Base-by-base conservation (phyloP, 164 flowering plant genomes). In the Kalanchoe fedtschenkoi region DNA sequence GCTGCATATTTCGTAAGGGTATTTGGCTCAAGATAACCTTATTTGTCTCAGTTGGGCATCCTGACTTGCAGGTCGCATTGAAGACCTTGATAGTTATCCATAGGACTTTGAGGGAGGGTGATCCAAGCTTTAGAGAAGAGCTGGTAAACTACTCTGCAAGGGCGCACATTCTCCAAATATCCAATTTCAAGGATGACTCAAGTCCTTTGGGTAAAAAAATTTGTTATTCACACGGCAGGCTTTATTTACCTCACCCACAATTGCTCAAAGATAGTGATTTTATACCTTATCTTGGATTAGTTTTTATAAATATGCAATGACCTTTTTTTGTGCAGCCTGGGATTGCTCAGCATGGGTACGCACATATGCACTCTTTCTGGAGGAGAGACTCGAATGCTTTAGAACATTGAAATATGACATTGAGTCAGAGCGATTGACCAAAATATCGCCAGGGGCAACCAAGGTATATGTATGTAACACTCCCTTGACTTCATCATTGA, bases 321-420 rank as follows among this genome's bases (percentile, higher is more conserved):
- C 29, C 47, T 62, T 59, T 44, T 19, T 58, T 35, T 34, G 15
- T 73, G 78, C 78, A 95, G 99, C 97, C 63, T 95, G 97, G 97
- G 99, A 95, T 78, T 95, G 99, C 72, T 95, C 99, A 19, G 95
- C 95, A 7, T 95, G 99, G 97, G 87, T 87, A 19, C 77, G 99
- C 6, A 84, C 97, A 2, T 95, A 95, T 75, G 96, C 97, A 1
- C 90, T 88, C 15, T 93, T 85, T 69, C 74, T 93, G 28, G 97
- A 93, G 76, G 97, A 93, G 72, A 63, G 99, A 32, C 80, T 93
- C 3, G 99, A 93, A 68, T 88, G 99, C 53, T 90, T 83, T 63
- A 74, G 95, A 72, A 64, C 78, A 32, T 74, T 93, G 73, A 87
- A 75, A 39, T 88, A 83, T 71, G 99, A 93, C 55, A 85, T 90